phyloP scores from a whole-genome alignment of 805 yeast genomes.

The Spathaspora boniae region DNA sequence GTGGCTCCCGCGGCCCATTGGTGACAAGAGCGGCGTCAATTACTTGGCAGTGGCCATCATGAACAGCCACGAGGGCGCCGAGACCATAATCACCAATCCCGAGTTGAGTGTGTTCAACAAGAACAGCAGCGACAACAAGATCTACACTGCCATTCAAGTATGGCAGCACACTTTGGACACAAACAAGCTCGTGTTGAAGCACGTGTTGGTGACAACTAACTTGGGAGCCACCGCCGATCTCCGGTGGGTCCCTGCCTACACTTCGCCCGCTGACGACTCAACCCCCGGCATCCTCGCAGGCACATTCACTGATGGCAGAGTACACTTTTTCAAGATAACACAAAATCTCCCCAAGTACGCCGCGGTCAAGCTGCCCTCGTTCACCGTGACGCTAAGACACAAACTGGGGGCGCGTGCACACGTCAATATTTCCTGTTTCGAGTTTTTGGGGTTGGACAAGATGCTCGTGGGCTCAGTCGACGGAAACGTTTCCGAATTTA shows the following conservation, averaged over 20 bases:
- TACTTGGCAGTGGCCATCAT: constrained; percentile 52
- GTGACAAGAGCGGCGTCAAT: constrained; percentile 19
- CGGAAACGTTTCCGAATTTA: constrained; percentile 60
- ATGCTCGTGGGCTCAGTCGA: constrained; percentile 56
- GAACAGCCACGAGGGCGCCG: constrained; percentile 22
- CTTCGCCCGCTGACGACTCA: constrained; percentile 13
- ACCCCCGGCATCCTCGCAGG: constrained; percentile 47
- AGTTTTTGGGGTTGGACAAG: constrained; percentile 39
- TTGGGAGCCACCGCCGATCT: constrained; percentile 46
- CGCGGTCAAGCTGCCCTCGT: constrained; percentile 20
- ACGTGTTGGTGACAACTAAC: constrained; percentile 27
- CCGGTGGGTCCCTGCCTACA: constrained; percentile 37
- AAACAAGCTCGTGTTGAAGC: constrained; percentile 21
- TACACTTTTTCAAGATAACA: constrained; percentile 44
- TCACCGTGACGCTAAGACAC: constrained; percentile 16
- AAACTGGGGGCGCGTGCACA: neutral
- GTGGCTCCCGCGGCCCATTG: constrained; percentile 43
- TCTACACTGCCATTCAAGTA: constrained; percentile 43
- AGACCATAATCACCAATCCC: constrained; percentile 18
- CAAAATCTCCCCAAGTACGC: constrained; percentile 18
- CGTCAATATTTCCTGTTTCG: constrained; percentile 43
- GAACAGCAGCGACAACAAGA: constrained; percentile 3
- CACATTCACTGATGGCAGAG: constrained; percentile 54
- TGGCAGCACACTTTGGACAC: constrained; percentile 34
- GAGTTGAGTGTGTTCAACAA: constrained; percentile 30